Evolutionary conservation across 2,329 filamentous ascomycete species (phyloP), one percentile per base, ranked within the genome.

Genomic region (Aspergillus sp.): DNA sequence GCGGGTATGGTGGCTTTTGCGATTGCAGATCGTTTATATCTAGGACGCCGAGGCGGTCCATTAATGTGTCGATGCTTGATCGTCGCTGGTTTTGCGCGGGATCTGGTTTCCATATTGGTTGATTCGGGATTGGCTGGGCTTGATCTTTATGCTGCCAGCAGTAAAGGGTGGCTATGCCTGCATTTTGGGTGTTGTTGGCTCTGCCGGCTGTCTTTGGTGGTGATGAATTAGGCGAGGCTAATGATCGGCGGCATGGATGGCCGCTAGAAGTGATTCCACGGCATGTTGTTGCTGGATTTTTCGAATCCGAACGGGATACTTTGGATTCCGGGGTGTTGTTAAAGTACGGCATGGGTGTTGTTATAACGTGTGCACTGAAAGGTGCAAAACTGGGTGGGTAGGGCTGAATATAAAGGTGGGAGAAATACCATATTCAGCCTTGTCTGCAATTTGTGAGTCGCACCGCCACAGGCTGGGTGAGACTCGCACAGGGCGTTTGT

Each of bases 141-240:
- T 99, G 95, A 57, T 95, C 91, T 71, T 90, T 93, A 78, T 99
- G 95, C 73, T 97, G 92, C 89, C 90, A 96, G 80, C 93, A 98
- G 77, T 92, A 97, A 50, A 88, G 83, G 62, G 60, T 73, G 42
- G 64, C 67, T 39, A 66, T 70, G 57, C 68, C 71, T 58, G 61
- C 64, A 27, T 64, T 61, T 45, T 68, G 48, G 17, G 15, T 13
- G 27, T n/a, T n/a, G n/a, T 51, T 65, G 54, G 24, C 70, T 54
- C 59, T 62, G 54, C 39, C 61, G 59, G 66, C 69, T 71, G 51
- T 58, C 66, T 59, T 73, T 48, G 61, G 58, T 22, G 64, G 58
- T 3, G 63, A 62, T 5, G 67, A 71, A 64, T 49, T 69, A 64
- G 48, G 75, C 9, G 83, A 75, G 19, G 83, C 79, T 37, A 96